A percentile compares a stretch with the other conserved stretches of the same genome.
Evolutionary conservation across 1,284 basidiomycete species (phyloP).

Genomic region (Cryptococcus wingfieldii): DNA sequence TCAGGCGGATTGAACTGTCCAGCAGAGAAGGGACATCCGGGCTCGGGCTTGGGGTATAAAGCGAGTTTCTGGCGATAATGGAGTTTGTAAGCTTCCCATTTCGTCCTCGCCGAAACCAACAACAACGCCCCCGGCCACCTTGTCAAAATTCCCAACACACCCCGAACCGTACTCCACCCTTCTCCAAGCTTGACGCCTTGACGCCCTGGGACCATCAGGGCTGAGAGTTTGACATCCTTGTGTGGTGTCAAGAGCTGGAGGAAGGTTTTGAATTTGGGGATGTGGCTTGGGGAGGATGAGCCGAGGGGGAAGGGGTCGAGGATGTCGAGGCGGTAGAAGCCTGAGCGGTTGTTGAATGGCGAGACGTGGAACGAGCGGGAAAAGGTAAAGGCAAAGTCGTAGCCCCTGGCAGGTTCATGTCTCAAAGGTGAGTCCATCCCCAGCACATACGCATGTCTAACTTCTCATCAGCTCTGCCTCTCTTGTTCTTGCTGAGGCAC

Average conservation of each 20-base stretch:
- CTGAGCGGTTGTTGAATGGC: slow-evolving; percentile 70
- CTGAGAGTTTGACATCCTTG: slow-evolving; percentile 53
- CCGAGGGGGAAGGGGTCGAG: slow-evolving; percentile 48
- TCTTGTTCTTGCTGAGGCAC: slow-evolving; percentile 29
- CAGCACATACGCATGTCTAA: slow-evolving; percentile 30
- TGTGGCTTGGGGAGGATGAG: slow-evolving; percentile 1
- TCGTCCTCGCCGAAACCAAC: slow-evolving; percentile 60
- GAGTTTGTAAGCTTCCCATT: slow-evolving; percentile 62
- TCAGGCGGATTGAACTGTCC: slow-evolving; percentile 21
- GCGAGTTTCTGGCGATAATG: slow-evolving; percentile 62
- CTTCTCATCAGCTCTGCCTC: background rate
- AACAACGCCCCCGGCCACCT: slow-evolving; percentile 59
- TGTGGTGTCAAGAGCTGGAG: slow-evolving; percentile 35
- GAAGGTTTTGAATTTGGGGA: slow-evolving; percentile 30
- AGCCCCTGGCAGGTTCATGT: slow-evolving; percentile 31
- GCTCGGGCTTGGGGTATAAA: slow-evolving; percentile 65
- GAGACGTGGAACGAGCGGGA: slow-evolving; percentile 71
- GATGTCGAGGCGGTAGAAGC: slow-evolving; percentile 59
- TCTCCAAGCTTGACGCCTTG: slow-evolving; percentile 50
- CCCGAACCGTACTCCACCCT: background rate
- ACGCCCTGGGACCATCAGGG: slow-evolving; percentile 51
- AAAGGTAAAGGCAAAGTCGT: slow-evolving; percentile 67
- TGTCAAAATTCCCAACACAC: slow-evolving; percentile 52
- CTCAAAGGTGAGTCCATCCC: slow-evolving; percentile 8
- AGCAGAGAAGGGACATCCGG: slow-evolving; percentile 40